Percentiles rank a stretch among this genome's conserved stretches.
Evolutionary conservation across 1,284 basidiomycete genomes (phyloP).

Genomic region (Moesziomyces parantarcticus): DNA sequence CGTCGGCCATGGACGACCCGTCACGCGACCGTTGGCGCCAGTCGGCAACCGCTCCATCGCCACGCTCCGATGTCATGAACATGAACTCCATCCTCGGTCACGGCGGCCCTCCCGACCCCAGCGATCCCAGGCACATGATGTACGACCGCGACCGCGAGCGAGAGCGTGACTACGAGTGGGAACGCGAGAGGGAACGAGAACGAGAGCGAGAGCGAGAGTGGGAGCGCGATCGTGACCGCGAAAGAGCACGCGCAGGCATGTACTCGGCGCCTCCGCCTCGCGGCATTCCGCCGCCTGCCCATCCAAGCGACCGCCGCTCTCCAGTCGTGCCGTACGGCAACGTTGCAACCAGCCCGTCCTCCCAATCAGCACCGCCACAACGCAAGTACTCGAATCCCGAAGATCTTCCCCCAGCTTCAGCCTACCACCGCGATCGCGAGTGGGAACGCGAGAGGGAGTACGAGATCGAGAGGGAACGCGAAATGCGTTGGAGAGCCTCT

Average conservation of each 20-base stretch:
- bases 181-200: slow-evolving; percentile 24
- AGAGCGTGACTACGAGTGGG: slow-evolving; percentile 7
- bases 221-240: slow-evolving; percentile 30
- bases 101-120: slow-evolving; percentile 13
- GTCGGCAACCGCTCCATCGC: slow-evolving; percentile 15
- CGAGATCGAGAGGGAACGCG: slow-evolving; percentile 46
- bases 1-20: slow-evolving; percentile 28
- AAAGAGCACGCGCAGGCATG: slow-evolving; percentile 18
- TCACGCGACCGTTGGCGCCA: slow-evolving; percentile 38
- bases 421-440: slow-evolving; percentile 36
- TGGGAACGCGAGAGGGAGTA: slow-evolving; percentile 48
- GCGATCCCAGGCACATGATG: slow-evolving; percentile 29
- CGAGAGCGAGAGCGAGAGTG: slow-evolving; percentile 33
- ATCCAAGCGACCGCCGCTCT: slow-evolving; percentile 20
- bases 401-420: slow-evolving; percentile 29
- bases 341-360: slow-evolving; percentile 30
- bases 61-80: slow-evolving; percentile 53
- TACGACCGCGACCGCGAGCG: slow-evolving; percentile 37
- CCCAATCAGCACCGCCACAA: slow-evolving; percentile 40
- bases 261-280: slow-evolving; percentile 33
- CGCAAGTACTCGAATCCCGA: slow-evolving; percentile 53
- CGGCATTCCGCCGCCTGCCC: slow-evolving; percentile 21
- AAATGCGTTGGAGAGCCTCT: slow-evolving; percentile 46
- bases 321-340: slow-evolving; percentile 29
- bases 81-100: slow-evolving; percentile 58